phyloP scores from a whole-genome alignment of 140 eudicot genomes.

The Cichorium intybus region DNA sequence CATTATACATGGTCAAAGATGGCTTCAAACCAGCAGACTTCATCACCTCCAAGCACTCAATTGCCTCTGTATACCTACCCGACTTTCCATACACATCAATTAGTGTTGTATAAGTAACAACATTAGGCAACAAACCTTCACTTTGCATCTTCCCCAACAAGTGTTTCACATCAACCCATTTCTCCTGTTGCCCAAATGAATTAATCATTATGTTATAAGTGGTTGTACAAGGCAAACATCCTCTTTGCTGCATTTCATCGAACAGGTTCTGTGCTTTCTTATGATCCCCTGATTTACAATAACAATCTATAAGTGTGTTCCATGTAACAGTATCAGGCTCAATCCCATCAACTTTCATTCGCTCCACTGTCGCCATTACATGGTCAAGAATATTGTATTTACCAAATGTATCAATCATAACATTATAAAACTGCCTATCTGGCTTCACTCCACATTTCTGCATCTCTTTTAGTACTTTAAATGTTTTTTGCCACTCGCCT shows the following conservation, averaged over 20 bases:
- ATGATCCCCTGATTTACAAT: slow-evolving; percentile 74
- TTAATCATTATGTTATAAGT: slow-evolving; percentile 89
- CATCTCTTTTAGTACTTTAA: slow-evolving; percentile 93
- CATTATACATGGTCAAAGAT: slow-evolving; percentile 85
- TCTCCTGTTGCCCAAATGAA: slow-evolving; percentile 73
- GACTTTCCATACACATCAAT: slow-evolving; percentile 82
- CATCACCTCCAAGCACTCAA: slow-evolving; percentile 93
- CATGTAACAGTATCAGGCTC: slow-evolving; percentile 87
- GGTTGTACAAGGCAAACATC: slow-evolving; percentile 71
- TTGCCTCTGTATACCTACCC: slow-evolving; percentile 83
- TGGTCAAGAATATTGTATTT: slow-evolving; percentile 84
- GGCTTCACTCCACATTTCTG: slow-evolving; percentile 71
- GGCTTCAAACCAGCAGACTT: slow-evolving; percentile 82
- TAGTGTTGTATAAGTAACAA: slow-evolving; percentile 84
- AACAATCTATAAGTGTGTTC: slow-evolving; percentile 89
- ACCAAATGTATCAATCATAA: slow-evolving; percentile 93
- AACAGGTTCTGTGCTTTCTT: slow-evolving; percentile 67
- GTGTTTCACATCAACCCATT: slow-evolving; percentile 67
- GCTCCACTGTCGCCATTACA: slow-evolving; percentile 67
- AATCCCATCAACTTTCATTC: slow-evolving; percentile 77
- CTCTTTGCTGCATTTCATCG: slow-evolving; percentile 65
- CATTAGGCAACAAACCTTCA: slow-evolving; percentile 81
- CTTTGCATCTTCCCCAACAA: slow-evolving; percentile 80
- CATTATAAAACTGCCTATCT: slow-evolving; percentile 77
- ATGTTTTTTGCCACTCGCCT: slow-evolving; percentile 89